Base-by-base conservation (phyloP, 2,329 filamentous ascomycete species). In the Colletotrichum salicis region DNA sequence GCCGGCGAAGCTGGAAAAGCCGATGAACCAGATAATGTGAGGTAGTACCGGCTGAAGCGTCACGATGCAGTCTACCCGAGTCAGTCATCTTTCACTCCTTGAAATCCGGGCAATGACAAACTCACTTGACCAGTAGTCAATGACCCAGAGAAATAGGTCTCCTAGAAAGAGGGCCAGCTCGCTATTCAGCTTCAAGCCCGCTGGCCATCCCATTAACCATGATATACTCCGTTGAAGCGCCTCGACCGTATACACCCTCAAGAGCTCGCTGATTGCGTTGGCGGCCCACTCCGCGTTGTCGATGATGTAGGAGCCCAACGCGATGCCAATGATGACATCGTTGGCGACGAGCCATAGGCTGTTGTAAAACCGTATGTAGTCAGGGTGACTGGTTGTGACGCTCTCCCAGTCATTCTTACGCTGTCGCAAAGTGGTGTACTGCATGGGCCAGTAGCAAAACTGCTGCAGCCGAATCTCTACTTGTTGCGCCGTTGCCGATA, bases 361-460 rank as follows among this genome's bases (percentile, higher is more conserved):
- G 81, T 99, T 99, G 84, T 98, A 99, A 82, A 99, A 99, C 19
- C 96, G 93, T 75, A 99, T 99, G 80, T 99, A 99, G 81, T 99
- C 96, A 0, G 96, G 94, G 81, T 99, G 96, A 77, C 93, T 97
- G 59, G 93, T 96, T 0, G 95, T 98, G 67, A 98, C 93, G 80
- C 96, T 98, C 70, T 95, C 94, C 96, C 96, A 98, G 76, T 97
- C 94, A 74, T 92, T 91, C 79, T 97, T 97, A 51, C 95, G 89
- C 78, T 94, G 91, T n/a, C 95, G 92, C 58, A 99, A 83, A 19
- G 95, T 98, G 55, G 96, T 88, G 79, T 98, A 98, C 80, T 99
- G 96, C 82, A 97, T 94, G 2, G 96, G 97, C 95, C 96, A 98
- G 81, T 99, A 99, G 82, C 96, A 98, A 79, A 98, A 98, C 80